These are phyloP conservation scores for Sporothrix humicola DNA, from an alignment of 2,329 filamentous ascomycete genomes.

Conservation along the genomic window DNA sequence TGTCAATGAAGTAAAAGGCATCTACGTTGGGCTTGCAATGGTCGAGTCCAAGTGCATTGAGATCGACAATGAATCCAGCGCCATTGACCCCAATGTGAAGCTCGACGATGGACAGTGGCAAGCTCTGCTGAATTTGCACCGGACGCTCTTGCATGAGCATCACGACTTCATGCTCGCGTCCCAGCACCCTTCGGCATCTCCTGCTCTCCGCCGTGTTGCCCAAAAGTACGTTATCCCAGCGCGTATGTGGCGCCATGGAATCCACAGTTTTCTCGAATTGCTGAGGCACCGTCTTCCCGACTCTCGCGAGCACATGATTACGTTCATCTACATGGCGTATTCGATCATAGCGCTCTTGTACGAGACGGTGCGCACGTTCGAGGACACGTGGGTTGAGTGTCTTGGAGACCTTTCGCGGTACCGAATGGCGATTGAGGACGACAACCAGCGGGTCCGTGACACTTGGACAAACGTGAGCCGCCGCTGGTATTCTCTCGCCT, in stretches of 20 bases:
- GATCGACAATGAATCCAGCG: slow-evolving; percentile 67
- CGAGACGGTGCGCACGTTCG: slow-evolving; percentile 82
- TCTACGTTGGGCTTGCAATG: slow-evolving; percentile 83
- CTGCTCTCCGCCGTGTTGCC: slow-evolving; percentile 69
- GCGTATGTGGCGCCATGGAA: slow-evolving; percentile 92
- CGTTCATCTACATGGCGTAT: slow-evolving; percentile 88
- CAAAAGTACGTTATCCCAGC: slow-evolving; percentile 90
- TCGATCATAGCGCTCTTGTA: slow-evolving; percentile 86
- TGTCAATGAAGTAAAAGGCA: slow-evolving; percentile 79
- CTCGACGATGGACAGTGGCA: slow-evolving; percentile 78
- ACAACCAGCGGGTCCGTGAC: slow-evolving; percentile 74
- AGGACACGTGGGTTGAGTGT: slow-evolving; percentile 93
- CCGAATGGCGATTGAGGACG: slow-evolving; percentile 88
- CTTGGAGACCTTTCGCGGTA: slow-evolving; percentile 85
- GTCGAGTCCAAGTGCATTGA: slow-evolving; percentile 88
- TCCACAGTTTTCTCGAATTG: slow-evolving; percentile 82
- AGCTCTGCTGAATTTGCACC: slow-evolving; percentile 78
- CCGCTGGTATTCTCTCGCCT: slow-evolving; percentile 84
- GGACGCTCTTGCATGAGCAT: slow-evolving; percentile 80
- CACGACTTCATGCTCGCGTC: slow-evolving; percentile 86
- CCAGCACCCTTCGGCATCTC: slow-evolving; percentile 80
- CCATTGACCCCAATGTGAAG: slow-evolving; percentile 50
- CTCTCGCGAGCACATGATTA: slow-evolving; percentile 86
- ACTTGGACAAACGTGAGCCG: slow-evolving; percentile 80
- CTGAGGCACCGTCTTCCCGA: slow-evolving; percentile 74